Conservation (phyloP, 73 alveolate species). For the Paramecium pentaurelia region DNA sequence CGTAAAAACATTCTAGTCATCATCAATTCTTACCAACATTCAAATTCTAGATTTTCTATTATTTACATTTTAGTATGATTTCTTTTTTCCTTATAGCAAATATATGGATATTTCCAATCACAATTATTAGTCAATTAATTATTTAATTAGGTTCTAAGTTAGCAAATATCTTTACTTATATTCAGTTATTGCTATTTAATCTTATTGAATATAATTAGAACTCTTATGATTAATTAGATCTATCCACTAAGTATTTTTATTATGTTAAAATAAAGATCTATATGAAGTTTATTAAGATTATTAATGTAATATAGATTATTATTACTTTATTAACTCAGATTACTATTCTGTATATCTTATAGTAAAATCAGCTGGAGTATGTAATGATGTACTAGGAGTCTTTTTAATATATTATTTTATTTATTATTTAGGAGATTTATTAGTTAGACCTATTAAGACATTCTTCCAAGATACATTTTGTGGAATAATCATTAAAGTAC, state of each 20-base stretch:
- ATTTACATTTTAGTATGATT: not conserved
- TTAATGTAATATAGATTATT: not conserved
- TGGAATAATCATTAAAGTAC: not conserved
- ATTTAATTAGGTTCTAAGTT: not conserved
- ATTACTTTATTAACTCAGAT: not conserved
- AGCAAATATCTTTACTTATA: not conserved
- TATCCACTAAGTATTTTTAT: not conserved
- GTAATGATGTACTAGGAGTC: not conserved
- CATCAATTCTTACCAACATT: not conserved
- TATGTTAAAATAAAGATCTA: not conserved
- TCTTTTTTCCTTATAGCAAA: not conserved
- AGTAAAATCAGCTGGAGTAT: constrained; percentile 6
- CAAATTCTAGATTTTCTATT: not conserved
- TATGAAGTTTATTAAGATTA: not conserved
- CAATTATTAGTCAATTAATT: not conserved
- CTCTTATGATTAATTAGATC: not conserved
- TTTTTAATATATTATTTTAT: not conserved
- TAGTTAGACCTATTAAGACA: not conserved
- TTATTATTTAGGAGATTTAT: not conserved
- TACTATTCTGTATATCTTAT: not conserved
- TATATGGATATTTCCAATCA: not conserved
- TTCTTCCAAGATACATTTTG: not conserved
- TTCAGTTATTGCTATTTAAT: not conserved
- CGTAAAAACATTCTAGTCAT: not conserved
- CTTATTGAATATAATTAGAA: not conserved